Evolutionary conservation across 257 asterid genomes (phyloP), one percentile per base, ranked within the genome.

Genomic region (Galeopsis tetrahit): DNA sequence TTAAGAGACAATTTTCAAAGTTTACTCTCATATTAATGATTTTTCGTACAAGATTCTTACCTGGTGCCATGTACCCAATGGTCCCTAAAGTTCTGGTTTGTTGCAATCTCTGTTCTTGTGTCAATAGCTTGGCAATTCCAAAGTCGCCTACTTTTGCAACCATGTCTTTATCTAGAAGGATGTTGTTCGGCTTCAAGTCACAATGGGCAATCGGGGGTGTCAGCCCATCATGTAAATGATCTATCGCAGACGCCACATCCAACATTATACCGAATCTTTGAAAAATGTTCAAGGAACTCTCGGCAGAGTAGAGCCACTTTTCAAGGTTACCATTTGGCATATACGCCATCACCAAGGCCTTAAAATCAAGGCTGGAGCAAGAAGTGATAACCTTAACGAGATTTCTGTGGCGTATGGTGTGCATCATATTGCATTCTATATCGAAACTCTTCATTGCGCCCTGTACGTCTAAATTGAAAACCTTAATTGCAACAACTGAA

Each of bases 61-160:
- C 72, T 10, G 72, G 72, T 4, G 72, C 72, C 63, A 68, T 68
- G 52, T 68, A 68, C 11, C 72, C 72, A 4, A 68, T 36, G 52
- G 72, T 68, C 1, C 72, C 72, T 36, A 68, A 3, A 33, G 66
- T 60, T 35, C 44, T 11, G 10, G 66, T 60, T 6, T 60, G 46
- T n/a, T 34, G 46, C 66, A 60, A 1, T 6, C 44, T 60, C 66
- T 13, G 66, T 5, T 33, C 66, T 11, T 34, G 10, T 4, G 66
- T 1, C 21, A 60, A 35, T 1, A 60, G 46, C 44, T 60, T 60
- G 6, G 66, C 66, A 2, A 60, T 60, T 8, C 66, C 66, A 60
- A 60, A 60, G 31, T 60, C 66, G 3, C 31, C 44, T 35, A 60
- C 66, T 33, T 60, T 38, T n/a, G 66, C 66, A 60, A 60, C 66